phyloP scores from a whole-genome alignment of 2,329 filamentous ascomycete genomes.

The Herpotrichia juniperi region DNA sequence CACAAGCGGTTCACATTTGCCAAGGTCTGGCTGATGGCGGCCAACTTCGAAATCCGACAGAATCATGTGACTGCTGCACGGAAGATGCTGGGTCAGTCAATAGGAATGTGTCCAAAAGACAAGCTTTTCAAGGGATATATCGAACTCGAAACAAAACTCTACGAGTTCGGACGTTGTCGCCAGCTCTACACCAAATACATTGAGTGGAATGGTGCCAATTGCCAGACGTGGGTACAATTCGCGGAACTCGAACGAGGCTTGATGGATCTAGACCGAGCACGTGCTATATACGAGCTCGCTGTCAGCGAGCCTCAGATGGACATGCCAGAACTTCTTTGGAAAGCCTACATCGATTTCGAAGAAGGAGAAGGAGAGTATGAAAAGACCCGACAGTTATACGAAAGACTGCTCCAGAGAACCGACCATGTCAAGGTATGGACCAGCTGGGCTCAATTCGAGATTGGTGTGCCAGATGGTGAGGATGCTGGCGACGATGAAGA shows the following conservation, averaged over 20 bases:
- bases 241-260: constrained; percentile 90
- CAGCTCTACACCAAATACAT: constrained; percentile 94
- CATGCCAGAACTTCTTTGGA: constrained; percentile 98
- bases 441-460: constrained; percentile 97
- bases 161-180: constrained; percentile 90
- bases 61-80: constrained; percentile 78
- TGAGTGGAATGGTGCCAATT: constrained; percentile 88
- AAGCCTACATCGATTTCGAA: constrained; percentile 98
- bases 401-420: constrained; percentile 91
- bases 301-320: constrained; percentile 83
- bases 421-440: constrained; percentile 99
- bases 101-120: constrained; percentile 96
- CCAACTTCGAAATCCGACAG: constrained; percentile 91
- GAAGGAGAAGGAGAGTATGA: constrained; percentile 94
- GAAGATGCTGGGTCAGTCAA: constrained; percentile 86
- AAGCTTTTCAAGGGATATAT: constrained; percentile 94
- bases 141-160: constrained; percentile 88
- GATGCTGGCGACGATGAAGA: constrained; percentile 63
- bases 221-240: constrained; percentile 95
- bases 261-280: constrained; percentile 84
- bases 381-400: constrained; percentile 80
- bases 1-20: constrained; percentile 98
- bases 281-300: constrained; percentile 91
- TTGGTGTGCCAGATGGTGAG: constrained; percentile 83
- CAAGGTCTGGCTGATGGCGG: constrained; percentile 93